Evolutionary conservation across 2,329 filamentous ascomycete genomes (phyloP), one percentile per base, ranked within the genome.

Genomic region (Calycina herbarum): DNA sequence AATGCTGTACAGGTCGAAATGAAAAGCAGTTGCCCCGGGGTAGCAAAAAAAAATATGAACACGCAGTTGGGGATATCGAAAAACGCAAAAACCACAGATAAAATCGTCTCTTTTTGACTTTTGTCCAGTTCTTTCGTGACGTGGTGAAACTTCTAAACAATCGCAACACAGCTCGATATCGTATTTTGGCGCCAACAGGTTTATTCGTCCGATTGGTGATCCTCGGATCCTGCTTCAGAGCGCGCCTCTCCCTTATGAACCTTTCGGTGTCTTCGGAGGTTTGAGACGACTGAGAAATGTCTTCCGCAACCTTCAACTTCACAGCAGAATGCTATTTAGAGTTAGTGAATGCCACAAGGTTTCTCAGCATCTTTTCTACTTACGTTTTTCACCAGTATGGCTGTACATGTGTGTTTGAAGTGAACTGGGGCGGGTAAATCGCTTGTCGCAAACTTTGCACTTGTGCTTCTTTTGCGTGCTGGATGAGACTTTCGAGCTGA

Each of bases 401-500:
- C 93, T 97, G 81, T 97, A 97, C 91, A 97, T 97, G 77, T 98
- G 94, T 38, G 94, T 98, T 77, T 97, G 94, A 48, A 98, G 79
- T 15, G 94, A 97, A 76, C 93, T 97, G 1, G 94, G 94, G 63
- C 94, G 87, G 1, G 94, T 97, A 78, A 98, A 98, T 56, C 94
- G 89, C 85, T 98, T 97, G 79, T 97, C 94, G 82, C 94, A 98
- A 67, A 98, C 92, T 81, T 97, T 97, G 86, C 94, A 98, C 83
- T 97, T 97, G 82, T 98, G 95, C 84, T 98, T 98, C 88, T 98
- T 98, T 77, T 97, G 93, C 10, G 94, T 95, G 80, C 93, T 97
- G 20, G 92, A 94, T 0, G 93, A 94, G 62, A 97, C 89, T 80
- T 97, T 97, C 69, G 94, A 97, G 80, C 92, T 97, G 81, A 98